Evolutionary conservation across 768 basidiomycete genomes (phyloP), one percentile per base, ranked within the genome.

Genomic region (Macrolepiota albuminosa): DNA sequence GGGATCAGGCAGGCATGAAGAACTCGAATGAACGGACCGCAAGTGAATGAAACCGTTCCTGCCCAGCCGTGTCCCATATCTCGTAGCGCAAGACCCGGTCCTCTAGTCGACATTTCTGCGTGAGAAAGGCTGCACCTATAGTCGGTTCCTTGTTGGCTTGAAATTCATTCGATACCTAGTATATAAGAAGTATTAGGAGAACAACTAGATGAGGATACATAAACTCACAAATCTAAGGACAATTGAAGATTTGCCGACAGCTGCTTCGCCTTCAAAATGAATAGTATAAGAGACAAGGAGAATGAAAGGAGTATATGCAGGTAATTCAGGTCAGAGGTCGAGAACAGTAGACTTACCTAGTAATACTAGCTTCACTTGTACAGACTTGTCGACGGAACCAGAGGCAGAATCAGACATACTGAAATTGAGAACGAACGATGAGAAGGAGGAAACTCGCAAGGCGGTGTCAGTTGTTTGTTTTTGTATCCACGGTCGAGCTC

Each of bases 141-240:
- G 96, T 99, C 10, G 96, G 96, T 69, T 97, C 95, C 74, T 98
- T 98, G 83, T 98, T 98, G 61, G 93, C 87, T 75, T 98, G 95
- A 74, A 98, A 99, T 73, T 99, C 96, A 77, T 98, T 94, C 71
- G 90, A 90, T 56, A 94, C 92, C 92, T 94, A 59, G 43, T 60
- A 54, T 43, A 37, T 58, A 31, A 51, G 55, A 49, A 62, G 66
- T 33, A 62, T 66, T 48, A 64, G 57, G 48, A 52, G 64, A 66
- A 36, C 33, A 60, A 49, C 43, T 33, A 43, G 37, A 33, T 39
- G 29, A 53, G 21, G 31, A 24, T 54, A 52, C 37, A 54, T 54
- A 29, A 45, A 78, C 90, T 66, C 73, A 97, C 95, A 74, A 99
- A 99, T 73, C 96, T 88, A 61, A 98, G 84, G 49, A 98, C 96